A percentile compares a stretch with the other conserved stretches of the same genome.
These are phyloP conservation scores for Amanita jacksonii DNA, from an alignment of 768 basidiomycete genomes.

Conservation along the genomic window DNA sequence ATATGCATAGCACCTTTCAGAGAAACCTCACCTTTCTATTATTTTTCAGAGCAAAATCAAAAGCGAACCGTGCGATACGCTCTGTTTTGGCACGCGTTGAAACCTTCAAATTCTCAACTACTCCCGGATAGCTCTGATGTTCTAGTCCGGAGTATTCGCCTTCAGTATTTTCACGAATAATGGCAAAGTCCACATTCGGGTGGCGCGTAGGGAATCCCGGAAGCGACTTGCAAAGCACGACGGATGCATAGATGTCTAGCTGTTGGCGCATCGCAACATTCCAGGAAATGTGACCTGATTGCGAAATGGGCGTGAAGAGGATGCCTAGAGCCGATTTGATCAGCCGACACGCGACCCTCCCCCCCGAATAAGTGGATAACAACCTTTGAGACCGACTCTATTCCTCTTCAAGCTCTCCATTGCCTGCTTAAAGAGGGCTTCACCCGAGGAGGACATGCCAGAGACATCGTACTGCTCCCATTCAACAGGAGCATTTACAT, in stretches of 20 bases:
- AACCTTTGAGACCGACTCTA: constrained; percentile 96
- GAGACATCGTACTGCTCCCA: constrained; percentile 99
- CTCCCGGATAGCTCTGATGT: constrained; percentile 96
- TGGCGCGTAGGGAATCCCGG: constrained; percentile 96
- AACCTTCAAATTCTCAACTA: constrained; percentile 97
- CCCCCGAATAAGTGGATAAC: not conserved
- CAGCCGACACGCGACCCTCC: too few species aligned
- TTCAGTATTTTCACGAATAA: constrained; percentile 99
- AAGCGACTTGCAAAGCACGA: constrained; percentile 96
- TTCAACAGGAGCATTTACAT: constrained; percentile 96
- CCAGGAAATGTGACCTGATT: constrained; percentile 97
- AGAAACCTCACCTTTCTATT: constrained; percentile 69
- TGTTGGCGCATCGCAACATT: constrained; percentile 99
- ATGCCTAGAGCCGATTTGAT: constrained; percentile 52
- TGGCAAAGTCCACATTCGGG: constrained; percentile 94
- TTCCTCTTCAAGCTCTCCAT: constrained; percentile 98
- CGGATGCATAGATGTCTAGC: constrained; percentile 97
- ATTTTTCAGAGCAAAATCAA: constrained; percentile 98
- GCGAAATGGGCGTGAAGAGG: constrained; percentile 95
- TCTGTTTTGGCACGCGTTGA: constrained; percentile 93
- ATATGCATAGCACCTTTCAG: not conserved
- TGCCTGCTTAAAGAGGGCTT: constrained; percentile 92
- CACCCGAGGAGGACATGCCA: constrained; percentile 89
- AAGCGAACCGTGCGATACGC: constrained; percentile 93
- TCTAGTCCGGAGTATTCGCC: constrained; percentile 99